These are phyloP conservation scores for Trichophyton schoenleinii DNA, from an alignment of 2,329 filamentous ascomycete genomes.

Conservation along the genomic window DNA sequence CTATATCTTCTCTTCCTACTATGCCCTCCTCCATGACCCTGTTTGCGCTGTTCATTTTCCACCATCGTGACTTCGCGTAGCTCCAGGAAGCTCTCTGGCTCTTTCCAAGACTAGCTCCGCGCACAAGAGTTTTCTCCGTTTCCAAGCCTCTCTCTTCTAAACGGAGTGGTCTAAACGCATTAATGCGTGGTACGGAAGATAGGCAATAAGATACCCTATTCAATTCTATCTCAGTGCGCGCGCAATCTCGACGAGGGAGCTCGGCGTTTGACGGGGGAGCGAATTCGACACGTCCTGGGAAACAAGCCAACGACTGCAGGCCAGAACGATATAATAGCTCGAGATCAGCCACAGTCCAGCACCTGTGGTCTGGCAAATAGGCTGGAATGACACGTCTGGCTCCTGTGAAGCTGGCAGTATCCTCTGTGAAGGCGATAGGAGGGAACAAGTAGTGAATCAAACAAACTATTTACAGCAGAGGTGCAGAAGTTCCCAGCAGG, in stretches of 20 bases:
- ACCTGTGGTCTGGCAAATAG: background rate
- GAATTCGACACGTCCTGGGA: background rate
- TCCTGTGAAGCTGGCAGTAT: background rate
- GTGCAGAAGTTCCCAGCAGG: background rate
- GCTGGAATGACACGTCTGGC: background rate
- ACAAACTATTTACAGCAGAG: background rate
- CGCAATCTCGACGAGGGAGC: background rate
- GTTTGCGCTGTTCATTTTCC: conserved; percentile 43
- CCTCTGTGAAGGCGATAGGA: background rate
- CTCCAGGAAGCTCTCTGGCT: background rate
- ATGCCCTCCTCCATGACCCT: conserved; percentile 35
- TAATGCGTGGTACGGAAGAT: background rate
- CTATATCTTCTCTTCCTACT: conserved; percentile 66
- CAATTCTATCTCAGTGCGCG: background rate
- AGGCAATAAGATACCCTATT: background rate
- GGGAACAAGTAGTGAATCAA: background rate
- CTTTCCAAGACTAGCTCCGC: background rate
- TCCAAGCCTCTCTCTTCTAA: background rate
- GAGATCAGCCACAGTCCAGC: background rate
- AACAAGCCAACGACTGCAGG: background rate
- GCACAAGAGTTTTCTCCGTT: background rate
- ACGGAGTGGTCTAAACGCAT: background rate
- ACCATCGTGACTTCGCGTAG: conserved; percentile 30
- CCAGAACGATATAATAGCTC: background rate
- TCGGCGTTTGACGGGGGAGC: background rate